Conservation (phyloP, 1,284 basidiomycete species). For the Inonotus obliquus region DNA sequence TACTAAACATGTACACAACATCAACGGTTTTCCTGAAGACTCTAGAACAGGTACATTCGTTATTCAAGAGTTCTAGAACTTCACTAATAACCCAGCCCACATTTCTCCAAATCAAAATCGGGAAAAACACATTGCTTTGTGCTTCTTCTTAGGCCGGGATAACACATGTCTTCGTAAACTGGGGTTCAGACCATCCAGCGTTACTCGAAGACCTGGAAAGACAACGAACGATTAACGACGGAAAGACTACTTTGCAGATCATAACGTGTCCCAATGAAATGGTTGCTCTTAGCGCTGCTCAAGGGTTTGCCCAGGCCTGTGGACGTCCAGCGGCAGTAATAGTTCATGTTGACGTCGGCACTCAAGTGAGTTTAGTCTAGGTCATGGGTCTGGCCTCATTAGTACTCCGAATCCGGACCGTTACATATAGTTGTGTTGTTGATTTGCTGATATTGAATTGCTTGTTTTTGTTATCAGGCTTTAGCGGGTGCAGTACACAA, state of each 20-base stretch:
- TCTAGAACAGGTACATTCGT: conserved; percentile 38
- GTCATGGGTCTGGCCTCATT: no score
- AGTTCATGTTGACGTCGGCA: conserved; percentile 70
- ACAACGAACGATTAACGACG: conserved; percentile 39
- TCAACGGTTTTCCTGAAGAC: conserved; percentile 56
- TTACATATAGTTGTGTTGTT: neutral
- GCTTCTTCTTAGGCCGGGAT: conserved; percentile 36
- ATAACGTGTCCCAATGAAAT: conserved; percentile 72
- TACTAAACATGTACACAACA: conserved; percentile 42
- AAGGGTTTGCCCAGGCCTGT: conserved; percentile 62
- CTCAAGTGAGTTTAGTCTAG: conserved; percentile 44
- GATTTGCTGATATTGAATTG: neutral
- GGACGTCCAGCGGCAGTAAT: conserved; percentile 66
- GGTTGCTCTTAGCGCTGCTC: conserved; percentile 67
- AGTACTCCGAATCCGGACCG: neutral
- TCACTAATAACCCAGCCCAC: no score
- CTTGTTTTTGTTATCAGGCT: conserved; percentile 34
- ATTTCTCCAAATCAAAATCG: no score
- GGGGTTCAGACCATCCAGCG: conserved; percentile 71
- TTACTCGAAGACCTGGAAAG: conserved; percentile 62
- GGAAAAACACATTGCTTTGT: no score
- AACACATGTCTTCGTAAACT: conserved; percentile 69
- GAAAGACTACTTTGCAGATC: conserved; percentile 41
- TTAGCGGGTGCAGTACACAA: conserved; percentile 71
- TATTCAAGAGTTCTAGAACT: neutral